phyloP scores from a whole-genome alignment of 805 yeast species.

The Kregervanrija fluxuum region DNA sequence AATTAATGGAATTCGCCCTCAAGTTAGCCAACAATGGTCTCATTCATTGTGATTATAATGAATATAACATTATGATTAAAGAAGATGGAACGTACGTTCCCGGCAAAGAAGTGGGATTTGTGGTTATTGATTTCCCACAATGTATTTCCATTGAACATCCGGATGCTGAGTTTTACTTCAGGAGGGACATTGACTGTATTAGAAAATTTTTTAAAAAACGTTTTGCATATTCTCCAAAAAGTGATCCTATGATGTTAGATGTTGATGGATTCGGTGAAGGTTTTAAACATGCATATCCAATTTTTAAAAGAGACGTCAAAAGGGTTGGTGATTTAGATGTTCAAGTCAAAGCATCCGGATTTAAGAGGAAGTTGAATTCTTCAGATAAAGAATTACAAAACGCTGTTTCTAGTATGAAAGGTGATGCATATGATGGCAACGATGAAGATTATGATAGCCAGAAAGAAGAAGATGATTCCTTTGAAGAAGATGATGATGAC shows the following conservation, averaged over 20 bases:
- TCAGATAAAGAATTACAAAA: conserved; percentile 62
- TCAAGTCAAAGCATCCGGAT: conserved; percentile 92
- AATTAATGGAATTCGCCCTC: conserved; percentile 82
- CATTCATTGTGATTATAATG: conserved; percentile 96
- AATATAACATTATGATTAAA: conserved; percentile 85
- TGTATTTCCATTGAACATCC: conserved; percentile 88
- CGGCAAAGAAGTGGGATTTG: conserved; percentile 56
- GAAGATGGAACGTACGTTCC: conserved; percentile 43
- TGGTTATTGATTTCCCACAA: conserved; percentile 97
- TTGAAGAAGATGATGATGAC: conserved; percentile 8
- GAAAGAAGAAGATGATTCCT: conserved; percentile 11
- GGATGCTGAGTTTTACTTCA: conserved; percentile 83
- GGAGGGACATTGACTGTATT: conserved; percentile 90
- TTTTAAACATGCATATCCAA: conserved; percentile 68
- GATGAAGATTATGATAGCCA: conserved; percentile 15
- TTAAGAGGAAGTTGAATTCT: conserved; percentile 33
- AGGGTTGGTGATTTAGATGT: conserved; percentile 68
- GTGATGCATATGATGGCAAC: conserved; percentile 11
- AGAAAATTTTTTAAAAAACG: conserved; percentile 74
- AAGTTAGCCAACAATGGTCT: conserved; percentile 80
- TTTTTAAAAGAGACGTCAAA: conserved; percentile 65
- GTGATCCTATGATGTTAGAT: conserved; percentile 67
- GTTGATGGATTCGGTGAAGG: conserved; percentile 80
- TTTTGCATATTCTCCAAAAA: conserved; percentile 61
- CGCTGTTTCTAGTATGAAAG: conserved; percentile 45